Base-by-base conservation (phyloP, 1,284 basidiomycete species). In the Trametes versicolor region DNA sequence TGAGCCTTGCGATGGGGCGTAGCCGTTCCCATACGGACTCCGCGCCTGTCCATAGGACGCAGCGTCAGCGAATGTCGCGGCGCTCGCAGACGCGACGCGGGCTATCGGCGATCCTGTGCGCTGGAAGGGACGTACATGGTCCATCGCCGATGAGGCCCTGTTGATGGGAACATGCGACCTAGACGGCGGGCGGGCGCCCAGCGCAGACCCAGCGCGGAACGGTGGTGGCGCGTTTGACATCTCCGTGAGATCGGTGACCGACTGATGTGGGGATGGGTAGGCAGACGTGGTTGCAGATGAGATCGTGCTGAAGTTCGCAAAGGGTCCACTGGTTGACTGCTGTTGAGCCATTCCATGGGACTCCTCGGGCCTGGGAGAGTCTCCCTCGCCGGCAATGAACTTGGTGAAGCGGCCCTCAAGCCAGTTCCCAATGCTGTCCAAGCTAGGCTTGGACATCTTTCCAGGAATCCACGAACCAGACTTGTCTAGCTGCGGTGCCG, bases 391-490 rank as follows among this genome's bases (percentile, higher is more conserved):
- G 15, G 97, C 95, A 67, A 99, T 97, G 72, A 99, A 93, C 76
- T 98, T 98, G 34, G 96, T 96, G 71, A 99, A 89, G 15, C 93
- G 87, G n/a, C 94, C 93, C 78, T 97, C 97, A 29, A 99, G 85
- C 88, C 96, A 98, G 59, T 91, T 93, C 59, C 97, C 95, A 53
- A 99, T 88, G 51, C 92, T 92, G 73, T 98, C 96, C 58, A 99
- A 83, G 64, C 95, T 98, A 0, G 97, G 96, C 78, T 95, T 93
- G 68, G 87, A 83, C 61, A 95, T 82, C 76, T 93, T 95, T 39
- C 88, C 85, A 34, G 89, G 84, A 67, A 96, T 93, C 95, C 96
- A 94, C 5, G 93, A 92, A 47, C 85, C 83, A 23, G 87, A 79
- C 79, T 92, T 91, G 76, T 94, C 88, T 65, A 88, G 76, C 68